Evolutionary conservation across 78 protist genomes (phyloP), one percentile per base, ranked within the genome.

Genomic region (Bodo saltans): DNA sequence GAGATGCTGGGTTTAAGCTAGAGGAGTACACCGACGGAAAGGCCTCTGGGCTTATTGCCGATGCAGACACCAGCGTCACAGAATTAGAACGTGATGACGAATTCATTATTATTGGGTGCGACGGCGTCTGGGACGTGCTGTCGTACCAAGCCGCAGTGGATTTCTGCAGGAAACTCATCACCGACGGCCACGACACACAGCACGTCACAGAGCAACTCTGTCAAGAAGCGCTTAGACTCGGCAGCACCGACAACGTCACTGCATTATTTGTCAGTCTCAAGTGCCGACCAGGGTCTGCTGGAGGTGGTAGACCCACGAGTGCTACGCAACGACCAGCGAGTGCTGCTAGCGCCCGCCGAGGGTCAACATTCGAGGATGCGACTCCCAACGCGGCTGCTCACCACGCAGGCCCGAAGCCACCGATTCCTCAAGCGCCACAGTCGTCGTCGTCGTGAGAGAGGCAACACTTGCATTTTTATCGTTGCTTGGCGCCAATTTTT

Each of bases 101-200:
- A 32, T 89, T 83, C 67, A 3, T 92, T 28, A 81, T 95, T 25
- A 53, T 94, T 33, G 98, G 94, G 34, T 95, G 96, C 67, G 98
- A 95, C 72, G 98, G 98, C 29, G 41, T 95, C 74, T 95, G 95
- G 95, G 97, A 95, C 73, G 93, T 87, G 53, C 68, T 95, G 26
- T 42, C 79, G 52, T 88, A 92, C 79, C 87, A 92, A 34, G 74
- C 85, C 35, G 93, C 78, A 25, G 93, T 89, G 42, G 78, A 37
- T 27, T 70, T 88, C 17, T 47, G 60, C 60, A 8, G 60, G n/a
- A 17, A 17, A 23, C 60, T 23, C 60, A 17, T 47, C n/a, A 8
- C 17, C n/a, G n/a, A 17, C n/a, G 60, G 60, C 60, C n/a, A 8
- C 60, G 17, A 8, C n/a, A 23, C n/a, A 8, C 60, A 47, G 60